These are phyloP conservation scores for Phytophthora vignae DNA, from an alignment of 352 stramenopile species.

Conservation along the genomic window DNA sequence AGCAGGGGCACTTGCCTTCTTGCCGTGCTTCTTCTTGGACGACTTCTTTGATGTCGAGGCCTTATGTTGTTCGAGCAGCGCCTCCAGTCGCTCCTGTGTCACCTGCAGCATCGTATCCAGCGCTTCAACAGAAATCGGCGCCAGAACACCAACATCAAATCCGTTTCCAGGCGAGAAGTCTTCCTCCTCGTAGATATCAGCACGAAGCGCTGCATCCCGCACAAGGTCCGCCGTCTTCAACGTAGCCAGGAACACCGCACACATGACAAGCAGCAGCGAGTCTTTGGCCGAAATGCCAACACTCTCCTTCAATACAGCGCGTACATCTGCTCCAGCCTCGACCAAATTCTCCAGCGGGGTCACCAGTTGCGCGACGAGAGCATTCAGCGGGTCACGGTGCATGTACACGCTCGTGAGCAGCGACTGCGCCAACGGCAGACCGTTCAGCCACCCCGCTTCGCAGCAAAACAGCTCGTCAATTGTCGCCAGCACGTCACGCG, in stretches of 20 bases:
- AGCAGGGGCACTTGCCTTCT: conserved; percentile 35
- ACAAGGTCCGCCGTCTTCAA: conserved; percentile 85
- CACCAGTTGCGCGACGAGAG: conserved; percentile 67
- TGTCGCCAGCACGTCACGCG: conserved; percentile 76
- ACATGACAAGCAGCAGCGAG: conserved; percentile 80
- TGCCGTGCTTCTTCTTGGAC: conserved; percentile 72
- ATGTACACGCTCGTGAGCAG: conserved; percentile 92
- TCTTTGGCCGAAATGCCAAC: conserved; percentile 49
- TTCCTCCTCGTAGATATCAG: conserved; percentile 97
- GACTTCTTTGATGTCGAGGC: conserved; percentile 55
- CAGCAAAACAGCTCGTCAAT: conserved; percentile 79
- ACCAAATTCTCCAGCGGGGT: conserved; percentile 40
- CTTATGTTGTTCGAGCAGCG: conserved; percentile 52
- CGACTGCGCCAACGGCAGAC: conserved; percentile 88
- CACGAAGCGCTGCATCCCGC: conserved; percentile 86
- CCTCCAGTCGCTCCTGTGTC: conserved; percentile 59
- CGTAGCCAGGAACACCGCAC: conserved; percentile 64
- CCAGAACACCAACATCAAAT: conserved; percentile 66
- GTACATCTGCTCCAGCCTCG: conserved; percentile 31
- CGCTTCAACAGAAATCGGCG: conserved; percentile 46
- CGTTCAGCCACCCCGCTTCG: conserved; percentile 85
- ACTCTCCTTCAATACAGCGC: conserved; percentile 38
- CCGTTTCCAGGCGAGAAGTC: conserved; percentile 89
- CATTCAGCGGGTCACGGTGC: conserved; percentile 76
- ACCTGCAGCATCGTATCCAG: conserved; percentile 51